phyloP scores from a whole-genome alignment of 257 asterid genomes.

The Dorcoceras hygrometricum region DNA sequence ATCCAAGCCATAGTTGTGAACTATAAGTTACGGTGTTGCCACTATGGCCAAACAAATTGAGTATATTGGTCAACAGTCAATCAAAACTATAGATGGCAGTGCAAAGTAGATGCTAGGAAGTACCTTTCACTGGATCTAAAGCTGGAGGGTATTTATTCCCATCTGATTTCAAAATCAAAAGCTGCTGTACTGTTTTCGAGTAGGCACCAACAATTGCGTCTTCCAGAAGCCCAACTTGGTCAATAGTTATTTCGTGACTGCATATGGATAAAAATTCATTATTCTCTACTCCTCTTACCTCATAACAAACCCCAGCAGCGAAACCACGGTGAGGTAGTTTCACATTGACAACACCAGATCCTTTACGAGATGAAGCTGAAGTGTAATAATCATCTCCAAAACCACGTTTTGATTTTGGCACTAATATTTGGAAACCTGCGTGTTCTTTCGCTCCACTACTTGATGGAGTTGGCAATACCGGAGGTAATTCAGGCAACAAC shows the following conservation, averaged over 20 bases:
- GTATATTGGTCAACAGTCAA: conserved; percentile 1
- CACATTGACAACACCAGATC: conserved; percentile 68
- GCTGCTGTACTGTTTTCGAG: conserved; percentile 73
- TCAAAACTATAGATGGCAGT: conserved; percentile 1
- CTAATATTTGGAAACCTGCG: conserved; percentile 58
- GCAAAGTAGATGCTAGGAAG: conserved; percentile 20
- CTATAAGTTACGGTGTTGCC: not conserved
- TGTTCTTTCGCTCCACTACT: conserved; percentile 48
- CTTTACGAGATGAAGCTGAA: conserved; percentile 65
- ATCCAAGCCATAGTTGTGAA: not conserved
- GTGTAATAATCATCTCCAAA: conserved; percentile 80
- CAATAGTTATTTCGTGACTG: conserved; percentile 58
- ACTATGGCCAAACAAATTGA: conserved; percentile 6
- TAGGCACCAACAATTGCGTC: conserved; percentile 81
- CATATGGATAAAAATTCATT: conserved; percentile 76
- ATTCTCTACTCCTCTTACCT: conserved; percentile 73
- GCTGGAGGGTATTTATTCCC: conserved; percentile 90
- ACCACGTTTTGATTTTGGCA: conserved; percentile 92
- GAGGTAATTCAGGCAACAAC: conserved; percentile 73
- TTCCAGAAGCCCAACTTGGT: conserved; percentile 92
- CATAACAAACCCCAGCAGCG: conserved; percentile 80
- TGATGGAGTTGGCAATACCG: conserved; percentile 36
- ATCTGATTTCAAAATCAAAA: conserved; percentile 60
- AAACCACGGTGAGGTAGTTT: conserved; percentile 77
- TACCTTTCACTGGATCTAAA: conserved; percentile 89